Evolutionary conservation across 2,329 filamentous ascomycete species (phyloP).

Genomic region (Fusarium illudens): DNA sequence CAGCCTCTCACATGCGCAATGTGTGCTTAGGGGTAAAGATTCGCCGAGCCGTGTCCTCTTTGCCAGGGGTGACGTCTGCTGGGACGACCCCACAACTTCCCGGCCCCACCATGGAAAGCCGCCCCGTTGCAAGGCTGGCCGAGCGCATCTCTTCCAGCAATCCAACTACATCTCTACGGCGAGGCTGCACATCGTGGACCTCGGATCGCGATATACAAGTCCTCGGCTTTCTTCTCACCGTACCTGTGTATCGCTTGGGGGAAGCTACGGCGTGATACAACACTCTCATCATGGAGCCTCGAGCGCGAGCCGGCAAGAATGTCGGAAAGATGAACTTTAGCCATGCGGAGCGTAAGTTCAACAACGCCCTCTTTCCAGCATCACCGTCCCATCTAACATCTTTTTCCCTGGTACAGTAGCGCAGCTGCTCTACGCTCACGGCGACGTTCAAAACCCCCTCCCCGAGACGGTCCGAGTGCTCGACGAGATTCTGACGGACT

Average conservation of each 20-base stretch:
- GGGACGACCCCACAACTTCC: slow-evolving; percentile 35
- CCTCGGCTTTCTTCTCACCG: not conserved
- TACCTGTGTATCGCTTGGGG: slow-evolving; percentile 3
- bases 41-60: slow-evolving; percentile 43
- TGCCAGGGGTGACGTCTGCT: slow-evolving; percentile 34
- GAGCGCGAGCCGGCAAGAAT: slow-evolving; percentile 80
- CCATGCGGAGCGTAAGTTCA: slow-evolving; percentile 70
- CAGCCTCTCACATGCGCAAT: slow-evolving; percentile 36
- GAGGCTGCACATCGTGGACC: slow-evolving; percentile 20
- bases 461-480: slow-evolving; percentile 85
- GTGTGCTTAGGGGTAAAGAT: slow-evolving; percentile 51
- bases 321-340: slow-evolving; percentile 85
- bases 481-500: slow-evolving; percentile 96
- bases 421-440: slow-evolving; percentile 80
- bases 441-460: slow-evolving; percentile 80
- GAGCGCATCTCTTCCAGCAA: slow-evolving; percentile 11
- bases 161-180: slow-evolving; percentile 34
- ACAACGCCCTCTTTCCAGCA: not conserved
- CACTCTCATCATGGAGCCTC: slow-evolving; percentile 71
- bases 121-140: slow-evolving; percentile 24
- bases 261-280: slow-evolving; percentile 12
- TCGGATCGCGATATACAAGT: not conserved
- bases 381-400: not conserved
- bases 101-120: slow-evolving; percentile 29
- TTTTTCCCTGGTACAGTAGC: slow-evolving; percentile 60